Percentiles rank a stretch among this genome's conserved stretches.
These are phyloP conservation scores for Alternaria postmessia DNA, from an alignment of 2,329 filamentous ascomycete genomes.

Conservation along the genomic window DNA sequence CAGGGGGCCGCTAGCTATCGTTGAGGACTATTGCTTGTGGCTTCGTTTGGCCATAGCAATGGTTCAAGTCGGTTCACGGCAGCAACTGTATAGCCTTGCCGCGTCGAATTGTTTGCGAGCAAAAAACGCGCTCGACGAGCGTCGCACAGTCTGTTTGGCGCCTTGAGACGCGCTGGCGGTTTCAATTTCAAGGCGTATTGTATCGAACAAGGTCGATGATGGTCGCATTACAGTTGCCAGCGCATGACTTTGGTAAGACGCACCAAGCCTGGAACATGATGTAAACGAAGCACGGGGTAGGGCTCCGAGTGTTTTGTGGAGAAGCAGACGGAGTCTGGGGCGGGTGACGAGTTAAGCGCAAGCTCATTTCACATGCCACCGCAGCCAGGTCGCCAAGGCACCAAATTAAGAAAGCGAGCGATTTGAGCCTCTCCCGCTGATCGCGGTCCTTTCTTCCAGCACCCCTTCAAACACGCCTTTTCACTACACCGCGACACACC, in stretches of 20 bases:
- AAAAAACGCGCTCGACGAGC: neutral
- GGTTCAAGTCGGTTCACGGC: slow-evolving; percentile 10
- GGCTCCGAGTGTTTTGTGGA: slow-evolving; percentile 15
- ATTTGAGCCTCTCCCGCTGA: slow-evolving; percentile 30
- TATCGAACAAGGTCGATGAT: neutral
- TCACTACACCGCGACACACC: slow-evolving; percentile 23
- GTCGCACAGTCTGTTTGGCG: neutral
- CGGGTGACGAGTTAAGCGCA: slow-evolving; percentile 23
- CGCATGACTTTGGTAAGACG: neutral
- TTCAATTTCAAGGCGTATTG: neutral
- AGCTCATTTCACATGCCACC: slow-evolving; percentile 38
- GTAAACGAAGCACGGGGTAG: slow-evolving; percentile 14
- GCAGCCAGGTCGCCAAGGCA: slow-evolving; percentile 26
- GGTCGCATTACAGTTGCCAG: neutral
- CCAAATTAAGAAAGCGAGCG: slow-evolving; percentile 29
- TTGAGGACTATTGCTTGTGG: slow-evolving; percentile 1
- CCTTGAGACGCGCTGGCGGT: neutral
- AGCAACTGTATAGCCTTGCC: neutral
- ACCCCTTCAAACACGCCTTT: slow-evolving; percentile 27
- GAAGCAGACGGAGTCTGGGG: slow-evolving; percentile 19
- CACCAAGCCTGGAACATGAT: slow-evolving; percentile 2
- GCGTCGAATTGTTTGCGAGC: neutral
- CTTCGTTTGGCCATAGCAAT: slow-evolving; percentile 1
- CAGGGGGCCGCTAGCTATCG: neutral
- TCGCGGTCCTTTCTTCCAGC: slow-evolving; percentile 27